Base-by-base conservation (phyloP, 1,284 basidiomycete species). In the Thecaphora thlaspeos region DNA sequence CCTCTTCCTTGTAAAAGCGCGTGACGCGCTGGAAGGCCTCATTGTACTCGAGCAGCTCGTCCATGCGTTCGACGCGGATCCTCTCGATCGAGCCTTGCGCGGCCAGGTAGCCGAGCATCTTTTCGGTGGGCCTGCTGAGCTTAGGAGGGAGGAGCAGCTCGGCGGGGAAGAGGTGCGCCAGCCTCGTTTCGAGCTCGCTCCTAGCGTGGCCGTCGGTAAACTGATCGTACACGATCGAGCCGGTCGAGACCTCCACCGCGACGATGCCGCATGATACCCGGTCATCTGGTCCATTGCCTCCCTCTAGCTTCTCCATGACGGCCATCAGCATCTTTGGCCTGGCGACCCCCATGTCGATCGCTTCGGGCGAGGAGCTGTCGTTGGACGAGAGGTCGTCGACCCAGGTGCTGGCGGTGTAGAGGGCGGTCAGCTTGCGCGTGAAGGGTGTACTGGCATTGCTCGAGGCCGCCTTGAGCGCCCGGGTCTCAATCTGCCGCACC, bases 201-300 rank as follows among this genome's bases (percentile, higher is more conserved):
- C 70, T 54, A 24, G 71, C 49, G 26, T 55, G 43, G 4, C 58
- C 61, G 47, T 77, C 75, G 19, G 36, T 41, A 30, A 74, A 95
- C 61, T 89, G 85, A 70, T 98, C 94, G 85, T 90, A 97, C 1
- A 91, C 81, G 2, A 97, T 86, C 63, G 93, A 89, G 1, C 93
- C 93, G 0, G 91, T 95, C 46, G 86, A 86, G 0, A 91, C 89
- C 47, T 87, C 86, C 17, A 96, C 86, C 18, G 86, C 85, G 43
- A 95, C 83, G 75, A 96, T 81, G 1, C 86, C 88, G 41, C 96
- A 83, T 5, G 75, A 80, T 1, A 89, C 84, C 23, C 80, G 80
- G 41, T 86, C 86, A 53, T 85, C 85, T 0, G 78, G 70, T 4
- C 82, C 84, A 55, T 81, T 81, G 3, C 82, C 81, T 1, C 83